These are phyloP conservation scores for Schizothecium vesticola DNA, from an alignment of 495 filamentous ascomycete species.

Conservation along the genomic window DNA sequence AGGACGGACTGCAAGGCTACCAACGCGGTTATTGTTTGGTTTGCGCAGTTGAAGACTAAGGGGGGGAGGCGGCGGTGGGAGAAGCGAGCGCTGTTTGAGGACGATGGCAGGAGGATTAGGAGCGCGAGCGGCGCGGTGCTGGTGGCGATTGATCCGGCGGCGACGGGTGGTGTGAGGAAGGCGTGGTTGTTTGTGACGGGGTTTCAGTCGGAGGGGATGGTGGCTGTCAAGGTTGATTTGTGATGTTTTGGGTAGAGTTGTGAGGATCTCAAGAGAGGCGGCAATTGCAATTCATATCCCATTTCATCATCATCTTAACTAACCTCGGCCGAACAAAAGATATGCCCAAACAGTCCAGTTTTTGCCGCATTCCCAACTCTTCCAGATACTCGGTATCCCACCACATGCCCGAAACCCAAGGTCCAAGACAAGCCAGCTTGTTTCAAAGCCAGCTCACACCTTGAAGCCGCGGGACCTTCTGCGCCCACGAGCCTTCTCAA, in stretches of 20 bases:
- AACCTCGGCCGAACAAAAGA: background rate
- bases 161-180: slow-evolving; percentile 27
- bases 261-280: background rate
- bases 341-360: background rate
- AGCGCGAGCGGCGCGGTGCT: slow-evolving; percentile 49
- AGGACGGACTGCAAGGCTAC: slow-evolving; percentile 33
- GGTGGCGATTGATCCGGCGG: slow-evolving; percentile 44
- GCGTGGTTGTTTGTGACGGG: slow-evolving; percentile 58
- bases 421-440: background rate
- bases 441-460: slow-evolving; percentile 58
- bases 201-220: slow-evolving; percentile 46
- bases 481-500: slow-evolving; percentile 95
- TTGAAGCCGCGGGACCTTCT: slow-evolving; percentile 97
- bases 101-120: slow-evolving; percentile 50
- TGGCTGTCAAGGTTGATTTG: slow-evolving; percentile 52
- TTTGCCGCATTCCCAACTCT: background rate
- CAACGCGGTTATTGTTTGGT: slow-evolving; percentile 47
- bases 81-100: slow-evolving; percentile 49
- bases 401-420: background rate
- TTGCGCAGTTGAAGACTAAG: slow-evolving; percentile 19
- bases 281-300: background rate
- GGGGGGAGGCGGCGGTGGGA: slow-evolving; percentile 28
- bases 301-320: background rate
- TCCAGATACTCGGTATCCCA: background rate
- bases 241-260: slow-evolving; percentile 6